Base-by-base conservation (phyloP, 208 protist genomes). In the Polymyxa betae region DNA sequence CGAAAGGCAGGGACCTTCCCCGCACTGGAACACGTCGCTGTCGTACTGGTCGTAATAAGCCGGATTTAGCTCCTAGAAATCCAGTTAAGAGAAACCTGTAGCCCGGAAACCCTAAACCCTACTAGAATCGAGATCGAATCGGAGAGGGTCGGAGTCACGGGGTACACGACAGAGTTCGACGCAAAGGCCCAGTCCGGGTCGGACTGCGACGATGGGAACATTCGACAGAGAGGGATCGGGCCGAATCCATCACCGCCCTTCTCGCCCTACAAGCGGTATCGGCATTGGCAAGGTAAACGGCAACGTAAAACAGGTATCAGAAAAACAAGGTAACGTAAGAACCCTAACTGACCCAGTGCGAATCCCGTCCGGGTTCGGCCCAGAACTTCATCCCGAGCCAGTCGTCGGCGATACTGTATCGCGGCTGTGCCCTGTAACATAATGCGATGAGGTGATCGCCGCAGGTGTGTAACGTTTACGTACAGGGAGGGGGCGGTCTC, bases 321-420 rank as follows among this genome's bases (percentile, higher is more conserved):
- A 24, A 60, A 24, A 60, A 60, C 5, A 5, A 60, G 5, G 12
- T 24, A 5, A 60, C 49, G 49, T 29, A 5, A 60, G 24, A 60
- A 29, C 49, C 5, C 24, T 60, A 24, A 24, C 49, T 60, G 49
- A 60, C 49, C n/a, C n/a, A n/a, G n/a, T n/a, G n/a, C n/a, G n/a
- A n/a, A n/a, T n/a, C n/a, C n/a, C n/a, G n/a, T n/a, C n/a, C n/a
- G n/a, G n/a, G n/a, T n/a, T n/a, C n/a, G n/a, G n/a, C 72, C 35
- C n/a, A 82, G 72, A 82, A 82, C 72, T 82, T 82, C 72, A 82
- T 82, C 5, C 35, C 72, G 35, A 82, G 40, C 72, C 72, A 82
- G n/a, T 82, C 72, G 35, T 82, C 72, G 5, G 72, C 72, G 5
- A 82, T 82, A 5, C 5, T 38, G 35, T 82, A 82, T 35, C 16